Percentiles rank a stretch among this genome's conserved stretches.
Conservation (phyloP, 768 basidiomycete genomes). For the Neoboletus brunneissimus region DNA sequence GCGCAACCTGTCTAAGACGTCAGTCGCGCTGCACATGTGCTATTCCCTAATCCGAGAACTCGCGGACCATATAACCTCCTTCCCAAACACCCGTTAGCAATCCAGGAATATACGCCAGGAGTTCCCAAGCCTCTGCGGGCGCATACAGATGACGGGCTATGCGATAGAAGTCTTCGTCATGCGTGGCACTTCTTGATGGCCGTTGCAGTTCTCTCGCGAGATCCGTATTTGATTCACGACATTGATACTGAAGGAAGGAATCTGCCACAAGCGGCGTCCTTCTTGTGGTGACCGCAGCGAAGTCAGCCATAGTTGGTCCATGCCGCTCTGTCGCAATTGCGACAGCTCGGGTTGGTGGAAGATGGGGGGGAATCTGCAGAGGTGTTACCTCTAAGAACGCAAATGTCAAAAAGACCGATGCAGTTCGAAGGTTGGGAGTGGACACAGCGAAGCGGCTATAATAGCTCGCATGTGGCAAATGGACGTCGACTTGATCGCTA, state of each 20-base stretch:
- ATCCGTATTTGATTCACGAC: constrained; percentile 32
- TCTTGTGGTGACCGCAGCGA: constrained; percentile 39
- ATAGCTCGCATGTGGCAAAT: constrained; percentile 17
- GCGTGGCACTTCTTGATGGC: constrained; percentile 32
- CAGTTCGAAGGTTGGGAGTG: constrained; percentile 39
- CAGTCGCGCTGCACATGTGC: constrained; percentile 10
- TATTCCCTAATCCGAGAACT: constrained; percentile 16
- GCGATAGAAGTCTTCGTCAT: constrained; percentile 41
- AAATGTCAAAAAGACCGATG: constrained; percentile 53
- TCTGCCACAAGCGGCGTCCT: constrained; percentile 53
- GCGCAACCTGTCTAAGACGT: constrained; percentile 27
- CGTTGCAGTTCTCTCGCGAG: constrained; percentile 31
- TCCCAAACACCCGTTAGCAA: constrained; percentile 58
- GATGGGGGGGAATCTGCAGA: constrained; percentile 46
- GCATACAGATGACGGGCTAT: constrained; percentile 18
- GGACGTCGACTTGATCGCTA: constrained; percentile 9
- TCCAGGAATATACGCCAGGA: constrained; percentile 40
- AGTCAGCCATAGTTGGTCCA: constrained; percentile 57
- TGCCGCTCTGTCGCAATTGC: constrained; percentile 43
- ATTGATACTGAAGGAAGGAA: constrained; percentile 26
- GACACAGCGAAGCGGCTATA: constrained; percentile 20
- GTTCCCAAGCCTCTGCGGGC: constrained; percentile 23
- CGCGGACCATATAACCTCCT: constrained; percentile 54
- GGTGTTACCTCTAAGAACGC: constrained; percentile 47
- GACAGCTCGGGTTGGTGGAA: constrained; percentile 47